phyloP scores from a whole-genome alignment of 257 asterid genomes.

The Penstemon davidsonii region DNA sequence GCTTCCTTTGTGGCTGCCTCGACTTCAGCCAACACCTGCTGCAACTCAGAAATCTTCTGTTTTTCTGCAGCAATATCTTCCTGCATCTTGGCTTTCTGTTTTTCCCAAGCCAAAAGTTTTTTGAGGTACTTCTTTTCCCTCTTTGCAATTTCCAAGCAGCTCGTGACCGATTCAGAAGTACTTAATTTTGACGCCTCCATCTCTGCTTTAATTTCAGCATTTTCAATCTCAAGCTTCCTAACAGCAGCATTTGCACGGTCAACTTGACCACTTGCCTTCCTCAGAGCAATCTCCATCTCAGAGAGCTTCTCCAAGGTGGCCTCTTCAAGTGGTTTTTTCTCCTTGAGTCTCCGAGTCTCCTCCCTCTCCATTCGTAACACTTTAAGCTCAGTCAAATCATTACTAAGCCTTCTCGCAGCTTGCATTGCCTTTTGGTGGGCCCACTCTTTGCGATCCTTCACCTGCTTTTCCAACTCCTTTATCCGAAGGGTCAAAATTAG shows the following conservation, averaged over 20 bases:
- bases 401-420: constrained; percentile 90
- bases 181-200: constrained; percentile 90
- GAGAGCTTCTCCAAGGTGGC: constrained; percentile 63
- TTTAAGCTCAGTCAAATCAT: constrained; percentile 88
- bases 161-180: constrained; percentile 80
- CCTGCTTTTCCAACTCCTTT: constrained; percentile 83
- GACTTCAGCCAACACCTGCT: constrained; percentile 58
- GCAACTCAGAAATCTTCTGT: constrained; percentile 55
- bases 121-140: constrained; percentile 82
- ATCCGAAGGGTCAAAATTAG: constrained; percentile 71
- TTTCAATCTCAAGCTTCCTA: constrained; percentile 73
- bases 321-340: constrained; percentile 67
- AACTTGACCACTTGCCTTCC: constrained; percentile 83
- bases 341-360: constrained; percentile 70
- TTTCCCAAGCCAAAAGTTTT: constrained; percentile 86
- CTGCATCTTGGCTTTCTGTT: constrained; percentile 83
- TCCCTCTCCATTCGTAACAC: constrained; percentile 87
- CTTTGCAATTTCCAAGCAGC: constrained; percentile 75
- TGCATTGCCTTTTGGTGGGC: constrained; percentile 97
- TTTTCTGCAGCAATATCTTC: constrained; percentile 74
- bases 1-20: constrained; percentile 63
- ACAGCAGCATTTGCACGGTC: constrained; percentile 82
- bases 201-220: constrained; percentile 91
- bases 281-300: constrained; percentile 80
- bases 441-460: constrained; percentile 90